Evolutionary conservation across 2,329 filamentous ascomycete genomes (phyloP).

Genomic region (Fusarium sp.): DNA sequence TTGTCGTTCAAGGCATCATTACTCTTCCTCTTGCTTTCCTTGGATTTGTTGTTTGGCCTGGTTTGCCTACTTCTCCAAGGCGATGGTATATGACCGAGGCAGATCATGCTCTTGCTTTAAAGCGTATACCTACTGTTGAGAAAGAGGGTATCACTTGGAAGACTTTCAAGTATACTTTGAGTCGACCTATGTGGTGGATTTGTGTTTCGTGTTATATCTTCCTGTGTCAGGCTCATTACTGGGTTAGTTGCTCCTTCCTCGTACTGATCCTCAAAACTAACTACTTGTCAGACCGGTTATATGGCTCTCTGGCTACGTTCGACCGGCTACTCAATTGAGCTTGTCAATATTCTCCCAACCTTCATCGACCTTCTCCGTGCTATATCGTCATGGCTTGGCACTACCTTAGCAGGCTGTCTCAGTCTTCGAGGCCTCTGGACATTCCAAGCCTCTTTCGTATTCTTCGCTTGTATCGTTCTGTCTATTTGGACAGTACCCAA

Average conservation of each 20-base stretch:
- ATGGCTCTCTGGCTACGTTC: background rate
- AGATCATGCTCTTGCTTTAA: background rate
- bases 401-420: background rate
- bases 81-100: constrained; percentile 2
- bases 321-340: background rate
- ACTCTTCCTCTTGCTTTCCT: background rate
- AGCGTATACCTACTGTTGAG: background rate
- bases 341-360: background rate
- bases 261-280: background rate
- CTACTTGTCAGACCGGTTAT: background rate
- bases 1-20: constrained; percentile 1
- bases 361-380: background rate
- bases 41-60: constrained; percentile 2
- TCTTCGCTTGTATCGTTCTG: background rate
- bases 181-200: constrained; percentile 8
- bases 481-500: background rate
- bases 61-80: background rate
- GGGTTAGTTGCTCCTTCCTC: background rate
- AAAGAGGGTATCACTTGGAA: background rate
- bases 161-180: background rate
- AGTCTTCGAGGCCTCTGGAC: constrained; percentile 11
- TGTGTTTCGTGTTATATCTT: constrained; percentile 11
- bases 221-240: background rate
- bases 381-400: background rate
- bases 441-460: constrained; percentile 2